phyloP scores from a whole-genome alignment of 1,284 basidiomycete genomes.

The Cutaneotrichosporon daszewskae region DNA sequence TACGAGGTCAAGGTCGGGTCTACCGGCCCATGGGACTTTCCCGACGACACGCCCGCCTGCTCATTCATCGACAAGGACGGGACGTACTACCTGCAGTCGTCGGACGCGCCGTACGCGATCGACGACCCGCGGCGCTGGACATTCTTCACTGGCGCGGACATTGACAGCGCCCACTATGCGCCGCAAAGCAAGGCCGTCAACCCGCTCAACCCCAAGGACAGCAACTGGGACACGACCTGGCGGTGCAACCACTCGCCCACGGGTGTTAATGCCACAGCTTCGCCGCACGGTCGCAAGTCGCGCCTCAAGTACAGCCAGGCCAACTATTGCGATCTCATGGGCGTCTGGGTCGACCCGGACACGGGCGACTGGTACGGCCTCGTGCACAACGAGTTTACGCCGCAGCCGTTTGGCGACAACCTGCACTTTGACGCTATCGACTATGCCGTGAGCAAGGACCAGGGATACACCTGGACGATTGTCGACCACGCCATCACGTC shows the following conservation, averaged over 20 bases:
- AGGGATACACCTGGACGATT: slow-evolving; percentile 13
- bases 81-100: slow-evolving; percentile 8
- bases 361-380: slow-evolving; percentile 14
- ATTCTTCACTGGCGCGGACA: slow-evolving; percentile 7
- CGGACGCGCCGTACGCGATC: slow-evolving; percentile 6
- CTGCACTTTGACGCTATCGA: slow-evolving; percentile 18
- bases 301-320: slow-evolving; percentile 3
- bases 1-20: slow-evolving; percentile 3
- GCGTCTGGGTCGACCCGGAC: slow-evolving; percentile 13
- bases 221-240: slow-evolving; percentile 13
- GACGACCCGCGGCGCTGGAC: slow-evolving; percentile 4
- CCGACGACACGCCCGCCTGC: slow-evolving; percentile 11
- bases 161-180: too few species aligned
- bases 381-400: slow-evolving; percentile 17
- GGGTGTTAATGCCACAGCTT: neutral
- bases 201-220: slow-evolving; percentile 9
- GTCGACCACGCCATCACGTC: slow-evolving; percentile 8
- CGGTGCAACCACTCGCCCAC: slow-evolving; percentile 13
- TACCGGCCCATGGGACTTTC: slow-evolving; percentile 1
- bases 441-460: slow-evolving; percentile 7
- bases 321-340: slow-evolving; percentile 16
- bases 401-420: slow-evolving; percentile 6
- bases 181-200: too few species aligned
- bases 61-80: slow-evolving; percentile 12
- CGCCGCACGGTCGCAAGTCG: neutral